These are phyloP conservation scores for Mortierella sp. DNA, from an alignment of 371 early-diverging fungal genomes.

Conservation along the genomic window DNA sequence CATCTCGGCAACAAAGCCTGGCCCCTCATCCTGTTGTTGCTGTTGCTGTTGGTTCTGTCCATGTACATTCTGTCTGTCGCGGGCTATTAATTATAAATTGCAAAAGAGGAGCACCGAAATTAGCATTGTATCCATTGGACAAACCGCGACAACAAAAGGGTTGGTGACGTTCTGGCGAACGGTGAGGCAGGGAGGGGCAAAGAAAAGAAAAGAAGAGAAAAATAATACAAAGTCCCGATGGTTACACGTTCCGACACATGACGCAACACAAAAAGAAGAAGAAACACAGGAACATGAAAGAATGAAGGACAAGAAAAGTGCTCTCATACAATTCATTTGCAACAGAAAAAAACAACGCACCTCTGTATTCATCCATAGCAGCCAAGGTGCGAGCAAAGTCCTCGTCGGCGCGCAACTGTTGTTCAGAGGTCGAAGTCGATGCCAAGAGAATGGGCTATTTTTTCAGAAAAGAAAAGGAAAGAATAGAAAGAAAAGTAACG, in stretches of 20 bases:
- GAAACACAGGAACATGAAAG: not conserved
- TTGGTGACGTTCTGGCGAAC: constrained; percentile 8
- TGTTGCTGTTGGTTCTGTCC: constrained; percentile 37
- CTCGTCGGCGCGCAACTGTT: constrained; percentile 55
- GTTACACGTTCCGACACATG: constrained; percentile 14
- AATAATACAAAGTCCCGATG: not conserved
- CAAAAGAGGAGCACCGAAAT: not conserved
- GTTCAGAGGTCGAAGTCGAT: constrained; percentile 57
- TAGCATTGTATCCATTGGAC: not conserved
- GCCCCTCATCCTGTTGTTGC: constrained; percentile 32
- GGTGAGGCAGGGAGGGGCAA: not conserved
- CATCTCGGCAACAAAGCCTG: constrained; percentile 45
- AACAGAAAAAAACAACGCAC: constrained; percentile 14
- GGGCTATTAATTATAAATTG: constrained; percentile 28
- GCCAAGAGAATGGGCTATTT: constrained; percentile 58
- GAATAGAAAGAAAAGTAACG: not conserved
- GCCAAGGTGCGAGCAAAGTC: constrained; percentile 56
- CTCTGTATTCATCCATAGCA: constrained; percentile 58
- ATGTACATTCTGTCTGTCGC: constrained; percentile 42
- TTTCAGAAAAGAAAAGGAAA: not conserved
- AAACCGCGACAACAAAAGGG: not conserved
- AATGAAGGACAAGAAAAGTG: not conserved
- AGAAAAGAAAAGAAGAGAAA: not conserved
- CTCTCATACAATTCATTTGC: not conserved
- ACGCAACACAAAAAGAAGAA: constrained; percentile 3